Conservation (phyloP, 495 filamentous ascomycete species). For the Daldinia decipiens region DNA sequence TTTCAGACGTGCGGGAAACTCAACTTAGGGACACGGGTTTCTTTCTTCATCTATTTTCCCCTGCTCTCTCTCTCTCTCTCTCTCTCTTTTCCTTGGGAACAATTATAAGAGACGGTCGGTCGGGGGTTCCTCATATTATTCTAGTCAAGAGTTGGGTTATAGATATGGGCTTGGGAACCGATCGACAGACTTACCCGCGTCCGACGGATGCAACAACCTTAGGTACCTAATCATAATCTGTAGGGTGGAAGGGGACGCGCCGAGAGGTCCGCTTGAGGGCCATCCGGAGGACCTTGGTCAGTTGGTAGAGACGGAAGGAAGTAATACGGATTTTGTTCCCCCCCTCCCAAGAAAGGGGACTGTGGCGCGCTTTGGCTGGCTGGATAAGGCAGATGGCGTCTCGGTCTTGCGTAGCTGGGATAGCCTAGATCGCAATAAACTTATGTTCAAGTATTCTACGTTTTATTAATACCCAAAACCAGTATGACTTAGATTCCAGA, state of each 20-base stretch:
- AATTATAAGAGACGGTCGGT: conserved; percentile 11
- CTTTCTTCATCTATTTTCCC: conserved; percentile 8
- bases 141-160: conserved; percentile 25
- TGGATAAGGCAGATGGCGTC: conserved; percentile 25
- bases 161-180: conserved; percentile 31
- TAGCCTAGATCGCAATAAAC: conserved; percentile 27
- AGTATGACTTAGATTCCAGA: not conserved
- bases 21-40: conserved; percentile 4
- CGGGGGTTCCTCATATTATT: conserved; percentile 1
- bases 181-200: conserved; percentile 18
- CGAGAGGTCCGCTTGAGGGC: conserved; percentile 4
- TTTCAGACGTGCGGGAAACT: conserved; percentile 14
- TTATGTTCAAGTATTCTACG: conserved; percentile 18
- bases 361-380: conserved; percentile 7
- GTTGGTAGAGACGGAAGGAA: conserved; percentile 14
- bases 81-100: conserved; percentile 1
- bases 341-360: not conserved
- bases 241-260: conserved; percentile 20
- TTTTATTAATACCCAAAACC: not conserved
- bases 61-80: too few species aligned
- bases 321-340: not conserved
- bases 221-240: conserved; percentile 40
- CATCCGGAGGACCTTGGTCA: conserved; percentile 2
- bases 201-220: conserved; percentile 11
- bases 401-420: conserved; percentile 16